Percentiles rank a stretch among this genome's conserved stretches.
These are phyloP conservation scores for Prototheca wickerhamii DNA, from an alignment of 163 green algal genomes.

Conservation along the genomic window DNA sequence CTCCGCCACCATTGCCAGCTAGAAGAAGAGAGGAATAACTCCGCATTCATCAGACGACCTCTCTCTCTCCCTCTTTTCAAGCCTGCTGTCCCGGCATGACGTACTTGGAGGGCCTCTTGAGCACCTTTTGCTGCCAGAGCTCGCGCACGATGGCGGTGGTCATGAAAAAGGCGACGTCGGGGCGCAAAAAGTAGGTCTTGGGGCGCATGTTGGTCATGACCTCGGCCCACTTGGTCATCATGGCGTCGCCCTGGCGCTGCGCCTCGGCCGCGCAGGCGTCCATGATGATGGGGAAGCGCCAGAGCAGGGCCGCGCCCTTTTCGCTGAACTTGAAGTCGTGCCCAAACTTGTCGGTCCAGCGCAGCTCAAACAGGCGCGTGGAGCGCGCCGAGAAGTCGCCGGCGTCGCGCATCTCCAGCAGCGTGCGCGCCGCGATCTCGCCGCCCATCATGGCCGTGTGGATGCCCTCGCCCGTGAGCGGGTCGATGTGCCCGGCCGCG, in stretches of 20 bases:
- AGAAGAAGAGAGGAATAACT: too few species aligned
- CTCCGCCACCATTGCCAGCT: too few species aligned
- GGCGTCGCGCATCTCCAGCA: conserved; percentile 62
- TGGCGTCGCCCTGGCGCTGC: conserved; percentile 59
- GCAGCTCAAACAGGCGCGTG: conserved; percentile 37
- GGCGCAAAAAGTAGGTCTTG: conserved; percentile 88
- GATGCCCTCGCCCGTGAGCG: conserved; percentile 80
- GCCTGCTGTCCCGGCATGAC: too few species aligned
- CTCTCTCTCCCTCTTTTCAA: too few species aligned
- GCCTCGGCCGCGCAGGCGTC: conserved; percentile 80
- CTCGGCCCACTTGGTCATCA: conserved; percentile 74
- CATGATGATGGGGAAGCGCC: conserved; percentile 77
- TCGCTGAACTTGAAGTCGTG: conserved; percentile 60
- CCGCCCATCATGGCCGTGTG: conserved; percentile 89
- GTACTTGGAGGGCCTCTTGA: conserved; percentile 7
- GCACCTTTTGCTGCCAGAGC: conserved; percentile 61
- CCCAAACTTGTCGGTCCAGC: conserved; percentile 51
- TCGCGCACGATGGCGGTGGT: conserved; percentile 58
- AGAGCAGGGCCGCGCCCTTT: conserved; percentile 65
- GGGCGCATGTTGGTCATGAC: conserved; percentile 82
- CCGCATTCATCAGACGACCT: too few species aligned
- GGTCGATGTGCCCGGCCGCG: conserved; percentile 84
- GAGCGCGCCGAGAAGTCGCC: conserved; percentile 59
- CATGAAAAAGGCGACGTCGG: conserved; percentile 57
- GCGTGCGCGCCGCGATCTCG: conserved; percentile 63